Conservation (phyloP, 192 early-diverging fungal species). For the Coemansia furcata region DNA sequence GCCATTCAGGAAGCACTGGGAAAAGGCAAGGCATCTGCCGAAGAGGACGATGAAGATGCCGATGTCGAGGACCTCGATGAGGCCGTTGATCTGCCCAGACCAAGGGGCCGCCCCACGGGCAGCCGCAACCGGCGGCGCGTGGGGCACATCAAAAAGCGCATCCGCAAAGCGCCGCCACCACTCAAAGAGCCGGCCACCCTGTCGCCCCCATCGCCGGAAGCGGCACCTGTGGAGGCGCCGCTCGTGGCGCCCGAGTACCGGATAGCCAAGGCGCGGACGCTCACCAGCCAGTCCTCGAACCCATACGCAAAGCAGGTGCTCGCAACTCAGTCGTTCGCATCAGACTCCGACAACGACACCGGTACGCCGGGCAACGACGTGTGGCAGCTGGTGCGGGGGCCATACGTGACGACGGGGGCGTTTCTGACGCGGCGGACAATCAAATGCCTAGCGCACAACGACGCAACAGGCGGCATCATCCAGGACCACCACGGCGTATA, state of each 20-base stretch:
- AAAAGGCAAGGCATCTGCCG: neutral
- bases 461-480: constrained; percentile 48
- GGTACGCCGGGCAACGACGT: constrained; percentile 7
- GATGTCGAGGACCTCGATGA: neutral
- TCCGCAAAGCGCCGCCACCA: constrained; percentile 10
- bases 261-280: constrained; percentile 26
- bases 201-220: neutral
- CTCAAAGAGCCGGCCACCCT: constrained; percentile 11
- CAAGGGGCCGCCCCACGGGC: constrained; percentile 26
- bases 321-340: constrained; percentile 6
- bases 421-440: constrained; percentile 46
- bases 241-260: constrained; percentile 2
- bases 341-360: neutral
- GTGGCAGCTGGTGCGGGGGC: constrained; percentile 35
- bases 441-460: constrained; percentile 44
- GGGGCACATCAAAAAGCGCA: constrained; percentile 30
- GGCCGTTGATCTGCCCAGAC: neutral
- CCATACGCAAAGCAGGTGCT: constrained; percentile 32
- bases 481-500: constrained; percentile 49
- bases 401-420: constrained; percentile 51
- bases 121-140: constrained; percentile 35
- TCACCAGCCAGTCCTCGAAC: constrained; percentile 15
- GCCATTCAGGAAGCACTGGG: neutral
- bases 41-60: neutral
- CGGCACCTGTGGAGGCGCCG: neutral